These are phyloP conservation scores for Metarhizium humberi DNA, from an alignment of 2,329 filamentous ascomycete genomes.

Conservation along the genomic window DNA sequence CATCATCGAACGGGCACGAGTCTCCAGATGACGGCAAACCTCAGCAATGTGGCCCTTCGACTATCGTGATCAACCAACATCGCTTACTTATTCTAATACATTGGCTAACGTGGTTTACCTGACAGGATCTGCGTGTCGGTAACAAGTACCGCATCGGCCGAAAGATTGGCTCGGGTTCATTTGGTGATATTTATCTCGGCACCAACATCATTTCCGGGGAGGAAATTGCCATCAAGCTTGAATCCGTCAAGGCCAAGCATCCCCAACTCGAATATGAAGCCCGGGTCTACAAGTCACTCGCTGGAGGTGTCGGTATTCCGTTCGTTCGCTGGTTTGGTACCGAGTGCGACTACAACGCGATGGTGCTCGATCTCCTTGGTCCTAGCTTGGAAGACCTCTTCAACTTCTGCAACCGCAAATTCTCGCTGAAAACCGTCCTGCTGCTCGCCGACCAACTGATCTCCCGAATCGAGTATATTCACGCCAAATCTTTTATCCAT, in stretches of 20 bases:
- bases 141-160: conserved; percentile 99
- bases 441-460: conserved; percentile 96
- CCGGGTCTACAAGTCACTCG: conserved; percentile 81
- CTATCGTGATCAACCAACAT: background rate
- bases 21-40: background rate
- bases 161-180: conserved; percentile 96
- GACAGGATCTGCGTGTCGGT: conserved; percentile 92
- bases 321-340: conserved; percentile 99
- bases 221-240: conserved; percentile 99
- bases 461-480: conserved; percentile 98
- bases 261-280: conserved; percentile 98
- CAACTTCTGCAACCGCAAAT: conserved; percentile 99
- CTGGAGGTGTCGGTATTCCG: conserved; percentile 93
- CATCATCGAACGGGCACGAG: background rate
- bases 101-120: background rate
- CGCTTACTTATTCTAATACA: background rate
- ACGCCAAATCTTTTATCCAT: conserved; percentile 99
- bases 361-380: conserved; percentile 95
- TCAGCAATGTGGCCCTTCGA: background rate
- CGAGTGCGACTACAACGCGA: conserved; percentile 99
- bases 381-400: conserved; percentile 95
- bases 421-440: conserved; percentile 96
- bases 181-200: conserved; percentile 97
- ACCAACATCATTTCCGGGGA: conserved; percentile 99
- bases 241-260: conserved; percentile 99